Percentiles rank a stretch among this genome's conserved stretches.
phyloP scores from a whole-genome alignment of 306 rosid species.

The Hylodesmum podocarpum region DNA sequence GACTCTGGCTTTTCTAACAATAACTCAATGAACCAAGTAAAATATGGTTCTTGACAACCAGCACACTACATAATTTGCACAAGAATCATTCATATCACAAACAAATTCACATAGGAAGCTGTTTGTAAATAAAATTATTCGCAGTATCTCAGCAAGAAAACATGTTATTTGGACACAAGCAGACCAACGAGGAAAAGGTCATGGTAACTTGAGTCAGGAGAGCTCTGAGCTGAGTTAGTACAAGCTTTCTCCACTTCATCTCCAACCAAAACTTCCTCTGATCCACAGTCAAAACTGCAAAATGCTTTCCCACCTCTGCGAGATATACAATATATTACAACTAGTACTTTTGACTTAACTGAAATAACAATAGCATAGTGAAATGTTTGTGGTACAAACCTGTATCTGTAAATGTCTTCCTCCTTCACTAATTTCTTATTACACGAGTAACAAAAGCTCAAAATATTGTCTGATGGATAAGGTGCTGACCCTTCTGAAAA shows the following conservation, averaged over 20 bases:
- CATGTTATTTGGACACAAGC: slow-evolving; percentile 41
- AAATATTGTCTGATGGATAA: slow-evolving; percentile 25
- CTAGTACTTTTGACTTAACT: neutral
- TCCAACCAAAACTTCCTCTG: slow-evolving; percentile 46
- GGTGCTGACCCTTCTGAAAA: slow-evolving; percentile 35
- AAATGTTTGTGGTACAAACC: slow-evolving; percentile 47
- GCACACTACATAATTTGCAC: slow-evolving; percentile 34
- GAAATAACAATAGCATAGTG: neutral
- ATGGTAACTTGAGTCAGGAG: slow-evolving; percentile 62
- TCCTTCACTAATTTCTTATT: slow-evolving; percentile 56
- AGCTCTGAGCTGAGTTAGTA: slow-evolving; percentile 43
- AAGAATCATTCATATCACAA: slow-evolving; percentile 51
- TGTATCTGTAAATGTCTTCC: slow-evolving; percentile 44
- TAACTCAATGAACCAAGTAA: slow-evolving; percentile 38
- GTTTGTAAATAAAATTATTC: slow-evolving; percentile 40
- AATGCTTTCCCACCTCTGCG: slow-evolving; percentile 65
- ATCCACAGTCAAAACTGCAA: slow-evolving; percentile 61
- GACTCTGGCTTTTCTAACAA: slow-evolving; percentile 21
- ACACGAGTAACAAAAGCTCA: slow-evolving; percentile 54
- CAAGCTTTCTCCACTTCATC: slow-evolving; percentile 46
- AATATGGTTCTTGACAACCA: slow-evolving; percentile 34
- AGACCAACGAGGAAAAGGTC: slow-evolving; percentile 64
- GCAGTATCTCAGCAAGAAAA: slow-evolving; percentile 12
- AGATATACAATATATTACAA: slow-evolving; percentile 19
- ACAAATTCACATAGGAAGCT: slow-evolving; percentile 42